phyloP scores from a whole-genome alignment of 768 basidiomycete species.

The Russula virescens region DNA sequence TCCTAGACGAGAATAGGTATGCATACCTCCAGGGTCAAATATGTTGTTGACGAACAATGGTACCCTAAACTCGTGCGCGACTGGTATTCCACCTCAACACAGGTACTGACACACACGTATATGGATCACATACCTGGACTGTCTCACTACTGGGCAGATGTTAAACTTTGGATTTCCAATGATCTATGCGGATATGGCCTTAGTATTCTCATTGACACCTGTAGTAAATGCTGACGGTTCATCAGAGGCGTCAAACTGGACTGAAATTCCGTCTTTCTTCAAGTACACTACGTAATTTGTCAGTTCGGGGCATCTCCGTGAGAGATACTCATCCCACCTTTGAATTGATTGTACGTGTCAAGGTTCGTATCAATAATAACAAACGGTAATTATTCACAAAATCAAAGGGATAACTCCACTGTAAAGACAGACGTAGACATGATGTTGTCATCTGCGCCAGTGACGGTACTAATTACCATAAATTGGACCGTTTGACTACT shows the following conservation, averaged over 20 bases:
- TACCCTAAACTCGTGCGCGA: constrained; percentile 47
- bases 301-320: neutral
- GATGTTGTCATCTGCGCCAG: constrained; percentile 68
- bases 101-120: neutral
- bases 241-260: constrained; percentile 55
- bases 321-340: constrained; percentile 34
- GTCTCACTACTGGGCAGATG: constrained; percentile 56
- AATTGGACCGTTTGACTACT: constrained; percentile 79
- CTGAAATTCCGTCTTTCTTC: constrained; percentile 60
- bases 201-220: constrained; percentile 74
- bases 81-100: constrained; percentile 30
- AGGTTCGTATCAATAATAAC: neutral
- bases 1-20: neutral
- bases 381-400: neutral
- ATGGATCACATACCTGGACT: constrained; percentile 45
- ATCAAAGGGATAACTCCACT: constrained; percentile 44
- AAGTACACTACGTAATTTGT: constrained; percentile 46
- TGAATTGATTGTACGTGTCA: constrained; percentile 71
- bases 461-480: constrained; percentile 41
- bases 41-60: constrained; percentile 66
- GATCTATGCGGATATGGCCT: constrained; percentile 67
- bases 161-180: constrained; percentile 77
- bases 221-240: constrained; percentile 54
- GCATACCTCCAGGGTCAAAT: constrained; percentile 58
- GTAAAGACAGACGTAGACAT: constrained; percentile 65